Conservation (phyloP, 2,329 filamentous ascomycete species). For the Colletotrichum sp. region DNA sequence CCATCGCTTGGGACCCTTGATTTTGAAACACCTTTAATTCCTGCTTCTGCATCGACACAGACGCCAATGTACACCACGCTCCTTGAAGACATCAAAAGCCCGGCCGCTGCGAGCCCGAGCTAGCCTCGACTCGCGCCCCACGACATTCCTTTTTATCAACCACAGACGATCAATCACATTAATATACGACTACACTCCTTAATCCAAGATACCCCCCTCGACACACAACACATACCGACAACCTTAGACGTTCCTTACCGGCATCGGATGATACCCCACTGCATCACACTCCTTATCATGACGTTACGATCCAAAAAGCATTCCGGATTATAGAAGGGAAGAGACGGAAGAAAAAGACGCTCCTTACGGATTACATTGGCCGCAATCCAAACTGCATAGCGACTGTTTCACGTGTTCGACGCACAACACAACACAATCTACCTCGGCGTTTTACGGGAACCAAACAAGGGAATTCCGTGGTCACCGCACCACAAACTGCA, state of each 20-base stretch:
- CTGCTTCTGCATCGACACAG: constrained; percentile 31
- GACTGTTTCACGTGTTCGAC: constrained; percentile 45
- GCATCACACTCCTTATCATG: constrained; percentile 39
- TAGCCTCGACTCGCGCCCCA: constrained; percentile 11
- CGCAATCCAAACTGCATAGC: constrained; percentile 60
- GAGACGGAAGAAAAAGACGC: constrained; percentile 4
- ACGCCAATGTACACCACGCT: constrained; percentile 39
- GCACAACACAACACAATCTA: neutral
- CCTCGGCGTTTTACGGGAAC: constrained; percentile 9
- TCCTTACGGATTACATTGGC: constrained; percentile 22
- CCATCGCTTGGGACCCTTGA: constrained; percentile 22
- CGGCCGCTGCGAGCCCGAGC: constrained; percentile 27
- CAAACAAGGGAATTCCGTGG: neutral
- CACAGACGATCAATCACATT: constrained; percentile 2
- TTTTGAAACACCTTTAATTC: constrained; percentile 27
- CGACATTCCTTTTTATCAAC: constrained; percentile 44
- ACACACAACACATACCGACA: neutral
- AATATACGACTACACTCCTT: constrained; percentile 29
- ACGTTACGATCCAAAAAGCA: constrained; percentile 34
- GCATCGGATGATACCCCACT: constrained; percentile 26
- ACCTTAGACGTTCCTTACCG: constrained; percentile 19
- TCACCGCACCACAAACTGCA: neutral
- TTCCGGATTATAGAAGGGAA: constrained; percentile 5
- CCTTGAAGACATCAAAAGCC: constrained; percentile 30
- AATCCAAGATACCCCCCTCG: constrained; percentile 36